Percentiles rank a stretch among this genome's conserved stretches.
Conservation (phyloP, 306 rosid species). For the Trichosanthes truncata region DNA sequence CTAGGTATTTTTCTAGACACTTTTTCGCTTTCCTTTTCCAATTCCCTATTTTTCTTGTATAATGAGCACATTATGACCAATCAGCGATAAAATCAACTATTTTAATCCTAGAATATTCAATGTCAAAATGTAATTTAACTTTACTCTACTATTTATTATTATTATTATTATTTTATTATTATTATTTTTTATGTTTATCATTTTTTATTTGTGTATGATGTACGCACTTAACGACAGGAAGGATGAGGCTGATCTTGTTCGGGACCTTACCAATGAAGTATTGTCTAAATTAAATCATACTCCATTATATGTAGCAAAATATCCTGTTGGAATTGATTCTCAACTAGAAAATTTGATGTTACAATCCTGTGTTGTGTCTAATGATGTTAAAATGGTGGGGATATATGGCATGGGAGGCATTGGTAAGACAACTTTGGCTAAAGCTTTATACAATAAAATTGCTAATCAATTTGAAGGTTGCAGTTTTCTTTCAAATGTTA, state of each 20-base stretch:
- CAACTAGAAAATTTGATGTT: too few species aligned
- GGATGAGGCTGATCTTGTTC: background rate
- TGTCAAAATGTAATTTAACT: background rate
- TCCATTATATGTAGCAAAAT: background rate
- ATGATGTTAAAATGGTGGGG: background rate
- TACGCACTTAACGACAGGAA: background rate
- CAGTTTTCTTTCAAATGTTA: slow-evolving; percentile 1
- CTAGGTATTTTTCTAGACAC: background rate
- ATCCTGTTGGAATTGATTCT: background rate
- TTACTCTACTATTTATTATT: background rate
- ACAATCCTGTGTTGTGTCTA: too few species aligned
- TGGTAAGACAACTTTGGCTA: slow-evolving; percentile 19
- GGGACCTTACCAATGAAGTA: background rate
- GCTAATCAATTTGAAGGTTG: background rate
- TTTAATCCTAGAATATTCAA: too few species aligned
- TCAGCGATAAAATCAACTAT: too few species aligned
- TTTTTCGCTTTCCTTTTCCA: background rate
- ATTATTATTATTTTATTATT: too few species aligned
- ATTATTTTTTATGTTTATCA: too few species aligned
- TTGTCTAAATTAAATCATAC: background rate
- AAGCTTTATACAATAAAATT: slow-evolving; percentile 13
- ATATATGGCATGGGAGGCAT: slow-evolving; percentile 15
- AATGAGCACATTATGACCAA: too few species aligned
- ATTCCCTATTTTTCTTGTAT: too few species aligned
- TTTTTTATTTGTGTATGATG: background rate